These are phyloP conservation scores for Lentinula detonsa DNA, from an alignment of 768 basidiomycete species.

Conservation along the genomic window DNA sequence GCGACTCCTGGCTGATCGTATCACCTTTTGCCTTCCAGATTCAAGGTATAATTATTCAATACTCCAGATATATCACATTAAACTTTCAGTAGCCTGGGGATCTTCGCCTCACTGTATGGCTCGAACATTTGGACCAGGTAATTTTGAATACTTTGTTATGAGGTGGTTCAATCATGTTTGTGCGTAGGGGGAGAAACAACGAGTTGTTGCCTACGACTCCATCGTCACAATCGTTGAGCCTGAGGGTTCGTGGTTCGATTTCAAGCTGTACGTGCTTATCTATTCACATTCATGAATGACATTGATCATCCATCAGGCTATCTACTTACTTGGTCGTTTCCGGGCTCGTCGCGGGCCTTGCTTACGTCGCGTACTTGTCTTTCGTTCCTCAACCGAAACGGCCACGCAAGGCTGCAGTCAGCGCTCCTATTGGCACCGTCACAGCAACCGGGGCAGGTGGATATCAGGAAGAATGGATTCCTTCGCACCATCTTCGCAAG, in stretches of 20 bases:
- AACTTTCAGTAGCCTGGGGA: conserved; percentile 57
- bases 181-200: conserved; percentile 48
- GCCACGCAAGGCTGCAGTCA: conserved; percentile 41
- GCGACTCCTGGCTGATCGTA: conserved; percentile 10
- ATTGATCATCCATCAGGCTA: conserved; percentile 26
- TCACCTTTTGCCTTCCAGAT: conserved; percentile 29
- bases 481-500: conserved; percentile 81
- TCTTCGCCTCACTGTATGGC: conserved; percentile 64
- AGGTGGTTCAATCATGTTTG: background rate
- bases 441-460: conserved; percentile 64
- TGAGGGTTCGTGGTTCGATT: conserved; percentile 68
- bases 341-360: conserved; percentile 54
- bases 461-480: conserved; percentile 90
- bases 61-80: background rate
- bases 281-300: conserved; percentile 1
- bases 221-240: conserved; percentile 79
- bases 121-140: conserved; percentile 67
- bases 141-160: conserved; percentile 14
- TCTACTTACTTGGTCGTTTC: conserved; percentile 68
- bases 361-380: conserved; percentile 59
- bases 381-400: conserved; percentile 66
- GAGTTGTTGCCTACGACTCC: conserved; percentile 67
- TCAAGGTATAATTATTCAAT: conserved; percentile 40
- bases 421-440: conserved; percentile 50
- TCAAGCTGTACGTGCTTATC: conserved; percentile 57